Percentiles rank a stretch among this genome's conserved stretches.
These are phyloP conservation scores for Yamadazyma siamensis DNA, from an alignment of 1,139 yeast species.

Conservation along the genomic window DNA sequence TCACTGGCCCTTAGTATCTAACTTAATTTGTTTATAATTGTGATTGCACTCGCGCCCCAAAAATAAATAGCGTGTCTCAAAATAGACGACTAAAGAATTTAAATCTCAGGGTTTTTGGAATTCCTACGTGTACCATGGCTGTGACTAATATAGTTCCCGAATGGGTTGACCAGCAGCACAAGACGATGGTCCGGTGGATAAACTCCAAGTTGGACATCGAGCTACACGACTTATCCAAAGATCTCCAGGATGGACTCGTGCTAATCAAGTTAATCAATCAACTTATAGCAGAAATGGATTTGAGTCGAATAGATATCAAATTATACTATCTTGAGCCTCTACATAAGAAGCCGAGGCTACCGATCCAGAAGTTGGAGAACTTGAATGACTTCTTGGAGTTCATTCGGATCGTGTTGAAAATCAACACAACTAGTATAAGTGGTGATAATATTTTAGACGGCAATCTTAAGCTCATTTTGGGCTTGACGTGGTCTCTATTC, in stretches of 20 bases:
- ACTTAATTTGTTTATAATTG: no score
- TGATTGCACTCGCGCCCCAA: no score
- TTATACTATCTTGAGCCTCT: slow-evolving; percentile 33
- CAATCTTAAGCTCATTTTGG: slow-evolving; percentile 58
- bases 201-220: slow-evolving; percentile 27
- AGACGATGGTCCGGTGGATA: slow-evolving; percentile 48
- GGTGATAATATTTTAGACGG: slow-evolving; percentile 71
- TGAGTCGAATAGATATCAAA: slow-evolving; percentile 15
- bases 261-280: slow-evolving; percentile 34
- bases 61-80: no score
- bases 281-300: slow-evolving; percentile 20
- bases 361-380: slow-evolving; percentile 63
- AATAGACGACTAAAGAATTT: no score
- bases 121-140: no score
- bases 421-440: slow-evolving; percentile 57
- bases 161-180: slow-evolving; percentile 46
- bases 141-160: no score
- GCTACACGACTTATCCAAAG: slow-evolving; percentile 27
- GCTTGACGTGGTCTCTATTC: slow-evolving; percentile 63
- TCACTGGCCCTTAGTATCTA: no score
- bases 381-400: slow-evolving; percentile 55
- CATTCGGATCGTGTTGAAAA: slow-evolving; percentile 46
- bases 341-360: slow-evolving; percentile 45
- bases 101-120: no score
- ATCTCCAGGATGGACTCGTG: slow-evolving; percentile 39